A percentile compares a stretch with the other conserved stretches of the same genome.
phyloP scores from a whole-genome alignment of 306 rosid genomes.

The Lathyrus tuberosus region DNA sequence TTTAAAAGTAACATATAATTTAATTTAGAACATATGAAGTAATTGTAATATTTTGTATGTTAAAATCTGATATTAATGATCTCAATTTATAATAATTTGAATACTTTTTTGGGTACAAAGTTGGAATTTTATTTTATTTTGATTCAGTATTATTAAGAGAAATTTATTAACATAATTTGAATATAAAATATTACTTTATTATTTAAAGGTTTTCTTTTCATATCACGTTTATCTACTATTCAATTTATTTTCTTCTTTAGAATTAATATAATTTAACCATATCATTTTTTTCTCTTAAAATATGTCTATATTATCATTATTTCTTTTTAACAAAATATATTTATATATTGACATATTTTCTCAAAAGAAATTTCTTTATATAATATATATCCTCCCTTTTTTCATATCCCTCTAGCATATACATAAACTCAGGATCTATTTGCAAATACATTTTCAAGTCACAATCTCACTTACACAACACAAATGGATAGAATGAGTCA shows the following conservation, averaged over 20 bases:
- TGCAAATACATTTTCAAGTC: neutral
- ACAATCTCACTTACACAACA: neutral
- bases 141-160: neutral
- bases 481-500: neutral
- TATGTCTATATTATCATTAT: neutral
- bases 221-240: neutral
- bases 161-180: neutral
- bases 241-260: neutral
- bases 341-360: neutral
- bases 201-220: neutral
- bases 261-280: constrained; percentile 4
- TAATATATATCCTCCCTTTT: neutral
- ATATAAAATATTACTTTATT: neutral
- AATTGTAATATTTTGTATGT: no score
- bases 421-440: constrained; percentile 10
- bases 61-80: neutral
- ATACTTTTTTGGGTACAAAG: neutral
- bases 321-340: neutral
- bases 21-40: no score
- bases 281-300: neutral
- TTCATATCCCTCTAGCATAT: neutral
- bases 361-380: neutral
- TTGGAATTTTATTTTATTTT: neutral
- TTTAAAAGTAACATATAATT: no score
- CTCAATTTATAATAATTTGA: neutral